Conservation (phyloP, 2,329 filamentous ascomycete species). For the Fusarium hostae region DNA sequence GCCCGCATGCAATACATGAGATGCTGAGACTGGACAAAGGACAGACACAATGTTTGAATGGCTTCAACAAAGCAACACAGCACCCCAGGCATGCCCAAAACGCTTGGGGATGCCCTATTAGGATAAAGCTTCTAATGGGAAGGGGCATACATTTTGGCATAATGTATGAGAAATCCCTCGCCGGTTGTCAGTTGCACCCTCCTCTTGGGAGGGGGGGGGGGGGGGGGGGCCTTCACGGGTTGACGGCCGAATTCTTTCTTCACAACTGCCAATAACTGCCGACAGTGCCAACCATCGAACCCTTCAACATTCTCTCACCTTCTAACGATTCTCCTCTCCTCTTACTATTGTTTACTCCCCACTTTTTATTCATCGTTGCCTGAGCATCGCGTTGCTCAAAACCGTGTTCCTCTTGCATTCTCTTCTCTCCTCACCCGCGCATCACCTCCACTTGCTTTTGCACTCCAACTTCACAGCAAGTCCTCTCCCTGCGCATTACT, state of each 20-base stretch:
- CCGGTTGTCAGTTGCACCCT: background rate
- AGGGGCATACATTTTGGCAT: background rate
- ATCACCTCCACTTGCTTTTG: background rate
- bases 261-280: background rate
- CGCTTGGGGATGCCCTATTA: background rate
- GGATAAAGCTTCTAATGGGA: background rate
- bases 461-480: background rate
- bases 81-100: background rate
- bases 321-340: background rate
- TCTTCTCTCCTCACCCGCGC: background rate
- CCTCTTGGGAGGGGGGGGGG: too few species aligned
- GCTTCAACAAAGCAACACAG: background rate
- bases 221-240: background rate
- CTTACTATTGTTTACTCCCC: background rate
- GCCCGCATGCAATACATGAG: background rate
- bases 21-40: background rate
- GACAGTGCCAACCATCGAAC: background rate
- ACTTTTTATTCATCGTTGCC: background rate
- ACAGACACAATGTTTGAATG: background rate
- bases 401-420: background rate
- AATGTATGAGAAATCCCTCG: background rate
- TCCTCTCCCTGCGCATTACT: accelerated
- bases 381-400: background rate
- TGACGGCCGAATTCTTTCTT: background rate
- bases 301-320: background rate